Evolutionary conservation across 2,329 filamentous ascomycete genomes (phyloP).

Genomic region (Talaromyces verruculosus): DNA sequence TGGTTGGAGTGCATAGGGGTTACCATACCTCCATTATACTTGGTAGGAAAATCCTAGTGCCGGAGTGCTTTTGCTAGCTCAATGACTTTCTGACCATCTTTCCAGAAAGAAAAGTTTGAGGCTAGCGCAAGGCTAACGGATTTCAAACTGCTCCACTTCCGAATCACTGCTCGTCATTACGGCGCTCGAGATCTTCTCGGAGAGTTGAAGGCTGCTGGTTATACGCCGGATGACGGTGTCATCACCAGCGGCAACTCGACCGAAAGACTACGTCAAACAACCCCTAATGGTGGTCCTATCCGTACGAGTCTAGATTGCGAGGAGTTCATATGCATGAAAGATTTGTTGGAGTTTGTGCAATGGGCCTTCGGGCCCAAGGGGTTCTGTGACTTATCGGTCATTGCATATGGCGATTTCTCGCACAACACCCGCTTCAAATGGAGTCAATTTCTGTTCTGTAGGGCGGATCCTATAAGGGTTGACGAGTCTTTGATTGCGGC

Average conservation of each 20-base stretch:
- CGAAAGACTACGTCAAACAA: too few species aligned
- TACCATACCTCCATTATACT: background rate
- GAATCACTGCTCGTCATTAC: background rate
- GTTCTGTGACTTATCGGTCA: background rate
- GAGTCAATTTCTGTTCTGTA: background rate
- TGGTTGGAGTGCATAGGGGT: background rate
- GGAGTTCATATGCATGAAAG: background rate
- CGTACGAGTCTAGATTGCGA: background rate
- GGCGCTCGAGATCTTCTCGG: background rate
- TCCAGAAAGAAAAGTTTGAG: background rate
- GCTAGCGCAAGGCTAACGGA: background rate
- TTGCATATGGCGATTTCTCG: constrained; percentile 16
- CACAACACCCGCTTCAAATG: background rate
- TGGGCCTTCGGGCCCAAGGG: constrained; percentile 16
- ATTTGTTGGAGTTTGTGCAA: constrained; percentile 12
- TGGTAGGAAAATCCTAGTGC: background rate
- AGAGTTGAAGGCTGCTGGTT: background rate
- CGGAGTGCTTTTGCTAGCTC: background rate
- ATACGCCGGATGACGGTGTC: background rate
- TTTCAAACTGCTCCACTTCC: background rate
- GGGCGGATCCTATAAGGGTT: background rate
- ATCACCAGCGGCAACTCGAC: background rate
- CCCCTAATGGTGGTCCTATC: background rate
- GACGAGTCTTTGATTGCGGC: background rate
- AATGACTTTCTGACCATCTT: background rate